Evolutionary conservation across 345 rosid genomes (phyloP), one percentile per base, ranked within the genome.

Genomic region (Euphorbia tirucalli): DNA sequence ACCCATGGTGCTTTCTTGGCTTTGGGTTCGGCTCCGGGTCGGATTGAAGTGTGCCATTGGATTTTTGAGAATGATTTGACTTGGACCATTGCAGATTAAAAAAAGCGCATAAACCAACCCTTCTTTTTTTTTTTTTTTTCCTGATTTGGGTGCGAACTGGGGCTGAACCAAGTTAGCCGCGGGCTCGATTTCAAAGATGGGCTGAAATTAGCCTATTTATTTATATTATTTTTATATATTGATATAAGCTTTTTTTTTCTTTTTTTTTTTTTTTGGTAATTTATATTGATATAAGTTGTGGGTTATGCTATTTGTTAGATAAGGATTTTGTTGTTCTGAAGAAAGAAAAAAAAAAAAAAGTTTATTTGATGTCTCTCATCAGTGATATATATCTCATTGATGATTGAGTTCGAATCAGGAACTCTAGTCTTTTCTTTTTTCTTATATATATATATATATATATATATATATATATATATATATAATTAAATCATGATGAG

Each of bases 11-110:
- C 98, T 0, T 93, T 93, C 76, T 5, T 80, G 62, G 88, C 94
- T 5, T 61, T 93, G 30, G 93, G 97, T 15, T 84, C 88, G 52
- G 80, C 87, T 54, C 98, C 98, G 1, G 98, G 97, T 65, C 81
- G 59, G 71, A 87, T 87, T 24, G 96, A 92, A 74, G 92, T 90
- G 0, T 92, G 97, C 30, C 97, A 92, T 71, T 92, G 97, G 97
- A 93, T 93, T 27, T 93, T 93, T 52, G 88, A 93, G 79, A 88
- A 88, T 74, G 96, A 93, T 67, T 69, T 93, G 91, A 90, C 87
- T 14, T 91, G 97, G 97, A 82, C 83, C 11, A 61, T 71, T 0
- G 81, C 84, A 0, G 90, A 87, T 75, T 50, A 49, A 21, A 31
- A 22, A 60, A 5, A 18, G 4, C 5, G 10, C 1, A 0, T 24